These are phyloP conservation scores for Trifolium fragiferum DNA, from an alignment of 306 rosid genomes.

Conservation along the genomic window DNA sequence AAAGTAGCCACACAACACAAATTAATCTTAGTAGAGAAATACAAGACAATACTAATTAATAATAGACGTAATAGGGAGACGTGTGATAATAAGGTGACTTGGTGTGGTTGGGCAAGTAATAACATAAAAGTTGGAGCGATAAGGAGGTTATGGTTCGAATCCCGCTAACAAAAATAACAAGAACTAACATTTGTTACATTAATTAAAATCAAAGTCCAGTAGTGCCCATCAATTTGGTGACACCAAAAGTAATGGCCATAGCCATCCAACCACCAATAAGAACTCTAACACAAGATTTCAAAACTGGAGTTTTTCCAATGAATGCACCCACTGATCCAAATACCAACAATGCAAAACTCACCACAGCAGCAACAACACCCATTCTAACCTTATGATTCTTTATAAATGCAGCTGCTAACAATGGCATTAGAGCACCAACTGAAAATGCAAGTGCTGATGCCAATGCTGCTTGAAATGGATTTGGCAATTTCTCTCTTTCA, in stretches of 20 bases:
- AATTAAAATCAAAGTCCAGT: conserved; percentile 25
- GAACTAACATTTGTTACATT: not conserved
- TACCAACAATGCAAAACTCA: conserved; percentile 54
- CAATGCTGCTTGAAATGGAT: conserved; percentile 66
- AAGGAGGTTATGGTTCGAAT: too few relatives aligned
- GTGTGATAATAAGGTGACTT: too few relatives aligned
- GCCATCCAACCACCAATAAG: conserved; percentile 79
- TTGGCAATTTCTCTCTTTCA: conserved; percentile 55
- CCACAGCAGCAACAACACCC: conserved; percentile 49
- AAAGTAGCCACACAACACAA: too few relatives aligned
- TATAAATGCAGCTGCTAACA: conserved; percentile 62
- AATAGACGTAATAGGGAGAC: too few relatives aligned
- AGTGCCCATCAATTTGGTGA: conserved; percentile 60
- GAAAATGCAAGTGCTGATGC: conserved; percentile 77
- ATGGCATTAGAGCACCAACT: conserved; percentile 62
- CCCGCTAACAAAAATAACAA: too few relatives aligned
- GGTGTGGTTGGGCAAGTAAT: too few relatives aligned
- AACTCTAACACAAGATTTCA: conserved; percentile 59
- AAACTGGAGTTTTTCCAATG: conserved; percentile 56
- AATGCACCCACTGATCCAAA: conserved; percentile 67
- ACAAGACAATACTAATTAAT: too few relatives aligned
- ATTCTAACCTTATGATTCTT: conserved; percentile 49
- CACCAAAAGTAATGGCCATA: conserved; percentile 74
- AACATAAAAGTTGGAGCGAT: too few relatives aligned
- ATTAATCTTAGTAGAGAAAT: too few relatives aligned